phyloP scores from a whole-genome alignment of 1,284 basidiomycete species.

The Pulveroboletus sp. region DNA sequence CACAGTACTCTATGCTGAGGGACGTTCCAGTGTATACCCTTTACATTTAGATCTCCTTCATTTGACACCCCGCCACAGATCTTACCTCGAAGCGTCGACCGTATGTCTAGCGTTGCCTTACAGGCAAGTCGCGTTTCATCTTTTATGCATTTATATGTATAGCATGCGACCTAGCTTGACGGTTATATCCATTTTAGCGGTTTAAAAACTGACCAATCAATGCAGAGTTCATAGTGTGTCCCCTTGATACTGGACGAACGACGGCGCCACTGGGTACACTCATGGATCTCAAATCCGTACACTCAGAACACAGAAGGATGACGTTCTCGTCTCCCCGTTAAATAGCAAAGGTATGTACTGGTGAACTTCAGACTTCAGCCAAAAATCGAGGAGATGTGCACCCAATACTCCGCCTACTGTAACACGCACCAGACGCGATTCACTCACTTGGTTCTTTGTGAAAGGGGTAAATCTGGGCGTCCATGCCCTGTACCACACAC shows the following conservation, averaged over 20 bases:
- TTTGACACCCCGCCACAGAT: constrained; percentile 25
- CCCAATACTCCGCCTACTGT: constrained; percentile 12
- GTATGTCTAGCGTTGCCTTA: background rate
- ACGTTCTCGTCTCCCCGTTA: constrained; percentile 21
- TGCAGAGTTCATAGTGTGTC: constrained; percentile 6
- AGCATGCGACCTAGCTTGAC: background rate
- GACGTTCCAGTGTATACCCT: constrained; percentile 19
- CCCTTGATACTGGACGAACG: constrained; percentile 10
- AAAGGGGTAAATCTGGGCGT: fast-evolving
- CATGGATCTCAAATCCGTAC: background rate
- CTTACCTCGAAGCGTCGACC: constrained; percentile 17
- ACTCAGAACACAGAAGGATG: constrained; percentile 7
- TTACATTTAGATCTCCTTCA: background rate
- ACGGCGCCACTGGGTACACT: constrained; percentile 14
- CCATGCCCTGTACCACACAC: background rate
- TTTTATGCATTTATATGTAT: background rate
- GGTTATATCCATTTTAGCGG: background rate
- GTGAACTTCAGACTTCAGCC: constrained; percentile 10
- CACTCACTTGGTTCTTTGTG: background rate
- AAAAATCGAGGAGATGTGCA: constrained; percentile 24
- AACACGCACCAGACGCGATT: constrained; percentile 8
- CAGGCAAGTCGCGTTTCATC: constrained; percentile 11
- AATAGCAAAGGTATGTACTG: constrained; percentile 23
- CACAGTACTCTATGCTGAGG: background rate
- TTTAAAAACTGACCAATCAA: background rate